These are phyloP conservation scores for Xylariaceae sp. DNA, from an alignment of 2,329 filamentous ascomycete species.

Conservation along the genomic window DNA sequence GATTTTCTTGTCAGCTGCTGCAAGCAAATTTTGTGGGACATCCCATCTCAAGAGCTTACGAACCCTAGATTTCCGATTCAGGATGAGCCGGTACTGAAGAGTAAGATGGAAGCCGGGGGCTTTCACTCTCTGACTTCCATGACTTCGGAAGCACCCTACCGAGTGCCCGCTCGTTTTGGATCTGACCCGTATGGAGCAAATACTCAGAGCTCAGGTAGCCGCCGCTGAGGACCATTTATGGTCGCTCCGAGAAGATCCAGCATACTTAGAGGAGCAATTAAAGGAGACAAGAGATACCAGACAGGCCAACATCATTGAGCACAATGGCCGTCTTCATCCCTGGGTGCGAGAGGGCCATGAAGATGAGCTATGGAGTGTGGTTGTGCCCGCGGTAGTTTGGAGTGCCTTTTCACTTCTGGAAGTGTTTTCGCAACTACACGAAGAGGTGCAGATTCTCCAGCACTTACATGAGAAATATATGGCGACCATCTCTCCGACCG, in stretches of 20 bases:
- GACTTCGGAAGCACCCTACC: not conserved
- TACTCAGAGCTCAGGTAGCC: not conserved
- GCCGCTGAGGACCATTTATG: not conserved
- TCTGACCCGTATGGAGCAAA: not conserved
- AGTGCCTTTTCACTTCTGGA: too few relatives aligned
- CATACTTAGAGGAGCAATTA: too few relatives aligned
- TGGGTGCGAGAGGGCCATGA: too few relatives aligned
- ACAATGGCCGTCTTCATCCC: too few relatives aligned
- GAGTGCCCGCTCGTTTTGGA: not conserved
- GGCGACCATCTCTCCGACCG: too few relatives aligned
- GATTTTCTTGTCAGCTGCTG: constrained; percentile 1
- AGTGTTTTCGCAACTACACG: too few relatives aligned
- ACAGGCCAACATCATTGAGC: too few relatives aligned
- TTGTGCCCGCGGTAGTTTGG: too few relatives aligned
- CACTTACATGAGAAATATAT: too few relatives aligned
- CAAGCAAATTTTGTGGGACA: not conserved
- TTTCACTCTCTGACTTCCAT: not conserved
- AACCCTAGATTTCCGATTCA: not conserved
- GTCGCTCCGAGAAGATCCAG: not conserved
- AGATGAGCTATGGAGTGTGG: too few relatives aligned
- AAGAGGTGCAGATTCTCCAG: too few relatives aligned
- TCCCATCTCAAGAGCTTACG: not conserved
- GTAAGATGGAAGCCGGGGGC: not conserved
- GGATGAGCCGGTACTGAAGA: not conserved
- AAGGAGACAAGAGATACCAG: too few relatives aligned